Base-by-base conservation (phyloP, 2,329 filamentous ascomycete genomes). In the Colletotrichum lentis region DNA sequence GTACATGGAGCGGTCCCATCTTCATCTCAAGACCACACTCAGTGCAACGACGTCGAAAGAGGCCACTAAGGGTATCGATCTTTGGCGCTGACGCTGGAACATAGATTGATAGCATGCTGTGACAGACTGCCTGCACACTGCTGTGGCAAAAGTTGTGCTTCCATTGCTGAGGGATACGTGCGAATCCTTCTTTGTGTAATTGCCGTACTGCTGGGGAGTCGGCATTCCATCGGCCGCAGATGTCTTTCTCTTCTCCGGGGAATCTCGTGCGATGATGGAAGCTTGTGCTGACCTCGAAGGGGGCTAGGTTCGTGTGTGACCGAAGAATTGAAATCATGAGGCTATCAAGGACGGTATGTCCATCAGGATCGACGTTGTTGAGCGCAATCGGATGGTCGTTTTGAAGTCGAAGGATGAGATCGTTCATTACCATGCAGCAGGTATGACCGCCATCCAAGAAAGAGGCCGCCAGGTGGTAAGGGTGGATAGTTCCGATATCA, bases 81-180 rank as follows among this genome's bases (percentile, higher is more conserved):
- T 62, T 2, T 6, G 59, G 59, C 4, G 18, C 8, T 3, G 59
- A 62, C 7, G 49, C 0, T 2, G 41, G 24, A 1, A 72, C 31
- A 20, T 74, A 78, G 2, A 79, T 69, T 5, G n/a, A 27, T 10
- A 64, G 56, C 41, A 81, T 77, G 41, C 65, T 75, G 67, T 82
- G 77, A 27, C 75, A 79, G 6, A 82, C 73, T 0, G 78, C 73
- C 71, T 80, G 79, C 6, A 74, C 72, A 1, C 80, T 79, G 6
- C 79, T 81, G 61, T 83, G 79, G 61, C 80, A 83, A 64, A 83
- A 82, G 54, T 77, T 78, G 68, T 82, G 80, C 68, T 83, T 83
- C 80, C 80, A 83, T 0, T 55, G 16, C 2, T 67, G 60, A 0
- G 80, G 80, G 22, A 80, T 76, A 1, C 54, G 65, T 3, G 70